phyloP scores from a whole-genome alignment of 768 basidiomycete genomes.

The Lentinula boryana region DNA sequence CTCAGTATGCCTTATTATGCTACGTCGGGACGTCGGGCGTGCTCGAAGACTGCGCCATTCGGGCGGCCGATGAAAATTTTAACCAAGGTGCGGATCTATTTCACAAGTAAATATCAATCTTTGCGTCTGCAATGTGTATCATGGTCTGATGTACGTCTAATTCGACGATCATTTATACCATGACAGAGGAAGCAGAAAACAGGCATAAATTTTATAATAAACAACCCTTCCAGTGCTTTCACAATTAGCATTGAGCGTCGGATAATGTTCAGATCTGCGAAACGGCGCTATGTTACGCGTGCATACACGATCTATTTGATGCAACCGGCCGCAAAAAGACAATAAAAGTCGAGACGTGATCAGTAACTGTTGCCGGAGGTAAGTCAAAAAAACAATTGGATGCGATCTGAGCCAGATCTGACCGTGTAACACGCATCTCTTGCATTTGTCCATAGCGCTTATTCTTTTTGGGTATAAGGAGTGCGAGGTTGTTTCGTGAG shows the following conservation, averaged over 20 bases:
- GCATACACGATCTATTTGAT: neutral
- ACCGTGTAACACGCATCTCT: constrained; percentile 3
- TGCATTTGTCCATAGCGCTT: neutral
- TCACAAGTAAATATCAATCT: too few relatives aligned
- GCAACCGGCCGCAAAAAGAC: constrained; percentile 23
- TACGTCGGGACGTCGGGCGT: neutral
- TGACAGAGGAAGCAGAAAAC: too few relatives aligned
- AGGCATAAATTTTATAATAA: too few relatives aligned
- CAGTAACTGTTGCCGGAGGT: constrained; percentile 18
- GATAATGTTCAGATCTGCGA: neutral
- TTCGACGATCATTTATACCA: too few relatives aligned
- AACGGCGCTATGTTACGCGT: neutral
- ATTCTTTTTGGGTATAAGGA: neutral
- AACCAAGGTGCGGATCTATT: too few relatives aligned
- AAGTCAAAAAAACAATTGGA: constrained; percentile 29
- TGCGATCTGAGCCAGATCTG: constrained; percentile 3
- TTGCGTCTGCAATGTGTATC: too few relatives aligned
- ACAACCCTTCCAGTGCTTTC: too few relatives aligned
- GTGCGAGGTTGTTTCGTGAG: neutral
- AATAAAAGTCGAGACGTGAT: constrained; percentile 29
- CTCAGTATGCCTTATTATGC: neutral
- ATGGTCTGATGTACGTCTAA: too few relatives aligned
- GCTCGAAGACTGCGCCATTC: too few relatives aligned
- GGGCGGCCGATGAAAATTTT: too few relatives aligned
- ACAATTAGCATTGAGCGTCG: too few relatives aligned